These are phyloP conservation scores for Chytriomyces confervae DNA, from an alignment of 192 early-diverging fungal species.

Conservation along the genomic window DNA sequence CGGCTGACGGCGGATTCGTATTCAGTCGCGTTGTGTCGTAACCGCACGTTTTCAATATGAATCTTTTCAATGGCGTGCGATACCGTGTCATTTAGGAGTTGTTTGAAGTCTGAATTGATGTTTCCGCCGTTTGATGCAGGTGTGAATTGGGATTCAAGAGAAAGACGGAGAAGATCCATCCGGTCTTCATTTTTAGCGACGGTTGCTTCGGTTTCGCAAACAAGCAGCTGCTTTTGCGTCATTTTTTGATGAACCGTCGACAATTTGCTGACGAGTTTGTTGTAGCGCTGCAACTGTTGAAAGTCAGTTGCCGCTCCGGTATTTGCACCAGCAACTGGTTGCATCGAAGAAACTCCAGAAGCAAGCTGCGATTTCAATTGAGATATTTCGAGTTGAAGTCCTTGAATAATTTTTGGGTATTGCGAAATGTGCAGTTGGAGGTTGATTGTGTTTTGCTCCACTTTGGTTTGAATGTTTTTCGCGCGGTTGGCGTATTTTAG, in stretches of 20 bases:
- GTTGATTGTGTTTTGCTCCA: slow-evolving; percentile 47
- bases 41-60: slow-evolving; percentile 30
- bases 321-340: not conserved
- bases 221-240: slow-evolving; percentile 10
- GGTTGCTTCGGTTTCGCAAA: slow-evolving; percentile 7
- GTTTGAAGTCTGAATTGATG: not conserved
- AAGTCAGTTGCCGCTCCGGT: not conserved
- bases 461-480: slow-evolving; percentile 69
- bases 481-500: slow-evolving; percentile 80
- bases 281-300: slow-evolving; percentile 4
- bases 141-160: not conserved
- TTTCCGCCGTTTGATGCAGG: not conserved
- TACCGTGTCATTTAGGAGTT: not conserved
- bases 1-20: slow-evolving; percentile 31
- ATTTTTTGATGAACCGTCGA: slow-evolving; percentile 23
- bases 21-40: slow-evolving; percentile 42
- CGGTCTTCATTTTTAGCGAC: slow-evolving; percentile 35
- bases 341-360: not conserved
- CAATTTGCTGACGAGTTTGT: not conserved
- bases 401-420: slow-evolving; percentile 45
- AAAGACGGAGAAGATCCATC: not conserved
- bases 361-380: slow-evolving; percentile 30
- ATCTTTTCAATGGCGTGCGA: slow-evolving; percentile 21
- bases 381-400: slow-evolving; percentile 45
- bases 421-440: slow-evolving; percentile 44